These are phyloP conservation scores for Corymbia maculata DNA, from an alignment of 345 rosid species.

Conservation along the genomic window DNA sequence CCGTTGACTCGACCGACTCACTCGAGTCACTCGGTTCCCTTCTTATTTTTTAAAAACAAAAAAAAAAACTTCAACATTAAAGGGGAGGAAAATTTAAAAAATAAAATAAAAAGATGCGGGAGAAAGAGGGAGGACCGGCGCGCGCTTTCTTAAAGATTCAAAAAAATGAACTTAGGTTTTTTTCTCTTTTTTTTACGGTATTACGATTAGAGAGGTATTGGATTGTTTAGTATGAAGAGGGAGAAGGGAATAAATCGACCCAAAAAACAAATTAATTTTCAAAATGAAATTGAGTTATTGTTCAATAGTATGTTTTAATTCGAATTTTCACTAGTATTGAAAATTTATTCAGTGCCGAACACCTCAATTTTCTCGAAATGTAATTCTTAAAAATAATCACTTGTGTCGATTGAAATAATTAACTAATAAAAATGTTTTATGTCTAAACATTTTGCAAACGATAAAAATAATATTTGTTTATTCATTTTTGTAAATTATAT, in stretches of 20 bases:
- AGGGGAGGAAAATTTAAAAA: neutral
- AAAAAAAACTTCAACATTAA: accelerated
- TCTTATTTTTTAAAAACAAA: neutral
- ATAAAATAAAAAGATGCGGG: neutral
- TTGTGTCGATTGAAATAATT: no score
- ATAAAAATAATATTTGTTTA: no score
- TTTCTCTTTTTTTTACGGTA: no score
- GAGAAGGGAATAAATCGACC: neutral
- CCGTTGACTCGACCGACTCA: neutral
- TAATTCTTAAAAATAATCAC: no score
- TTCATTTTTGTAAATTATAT: no score
- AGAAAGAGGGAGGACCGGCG: neutral
- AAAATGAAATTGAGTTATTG: neutral
- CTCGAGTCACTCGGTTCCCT: neutral
- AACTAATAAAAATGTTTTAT: no score
- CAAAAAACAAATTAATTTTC: no score
- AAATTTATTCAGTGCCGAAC: no score
- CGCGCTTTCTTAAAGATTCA: neutral
- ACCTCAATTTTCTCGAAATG: neutral
- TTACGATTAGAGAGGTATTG: neutral
- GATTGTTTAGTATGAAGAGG: neutral
- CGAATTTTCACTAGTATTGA: neutral
- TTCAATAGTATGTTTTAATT: no score
- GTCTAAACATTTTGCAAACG: no score
- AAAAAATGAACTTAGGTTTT: neutral